A percentile compares a stretch with the other conserved stretches of the same genome.
Conservation (phyloP, 352 stramenopile genomes). For the Phytopythium litorale region DNA sequence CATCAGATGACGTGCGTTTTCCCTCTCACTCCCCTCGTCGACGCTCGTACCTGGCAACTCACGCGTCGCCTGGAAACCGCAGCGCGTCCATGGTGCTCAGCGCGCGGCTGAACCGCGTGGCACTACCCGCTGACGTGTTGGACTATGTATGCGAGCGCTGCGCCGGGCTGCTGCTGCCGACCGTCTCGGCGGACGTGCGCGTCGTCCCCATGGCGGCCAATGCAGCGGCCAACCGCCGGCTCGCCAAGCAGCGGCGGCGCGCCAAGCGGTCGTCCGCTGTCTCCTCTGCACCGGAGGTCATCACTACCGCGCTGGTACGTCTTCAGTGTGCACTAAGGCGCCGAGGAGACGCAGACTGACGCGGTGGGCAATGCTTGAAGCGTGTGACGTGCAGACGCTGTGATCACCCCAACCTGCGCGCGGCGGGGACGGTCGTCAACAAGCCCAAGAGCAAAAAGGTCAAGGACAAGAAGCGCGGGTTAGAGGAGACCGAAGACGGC, state of each 20-base stretch:
- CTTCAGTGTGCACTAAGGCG: neutral
- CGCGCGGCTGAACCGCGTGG: slow-evolving; percentile 24
- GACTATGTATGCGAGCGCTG: slow-evolving; percentile 72
- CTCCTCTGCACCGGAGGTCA: neutral
- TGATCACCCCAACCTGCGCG: slow-evolving; percentile 34
- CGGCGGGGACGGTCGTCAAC: slow-evolving; percentile 42
- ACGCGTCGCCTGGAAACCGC: neutral
- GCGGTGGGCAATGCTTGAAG: slow-evolving; percentile 13
- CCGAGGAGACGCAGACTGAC: no score
- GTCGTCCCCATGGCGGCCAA: slow-evolving; percentile 40
- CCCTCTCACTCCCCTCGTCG: neutral
- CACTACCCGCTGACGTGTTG: slow-evolving; percentile 41
- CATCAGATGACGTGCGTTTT: slow-evolving; percentile 48
- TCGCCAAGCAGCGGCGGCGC: slow-evolving; percentile 32
- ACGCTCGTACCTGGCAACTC: neutral
- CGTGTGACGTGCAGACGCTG: slow-evolving; percentile 54
- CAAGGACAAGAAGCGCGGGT: slow-evolving; percentile 20
- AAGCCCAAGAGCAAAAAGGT: slow-evolving; percentile 53
- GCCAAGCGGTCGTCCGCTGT: slow-evolving; percentile 6
- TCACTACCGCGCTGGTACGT: slow-evolving; percentile 1
- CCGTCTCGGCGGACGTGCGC: slow-evolving; percentile 45
- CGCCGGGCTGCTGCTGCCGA: slow-evolving; percentile 53
- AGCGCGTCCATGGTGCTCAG: slow-evolving; percentile 56
- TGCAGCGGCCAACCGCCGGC: slow-evolving; percentile 44
- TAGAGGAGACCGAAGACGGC: slow-evolving; percentile 7